Evolutionary conservation across 768 basidiomycete genomes (phyloP), one percentile per base, ranked within the genome.

Genomic region (Crucibulum laeve): DNA sequence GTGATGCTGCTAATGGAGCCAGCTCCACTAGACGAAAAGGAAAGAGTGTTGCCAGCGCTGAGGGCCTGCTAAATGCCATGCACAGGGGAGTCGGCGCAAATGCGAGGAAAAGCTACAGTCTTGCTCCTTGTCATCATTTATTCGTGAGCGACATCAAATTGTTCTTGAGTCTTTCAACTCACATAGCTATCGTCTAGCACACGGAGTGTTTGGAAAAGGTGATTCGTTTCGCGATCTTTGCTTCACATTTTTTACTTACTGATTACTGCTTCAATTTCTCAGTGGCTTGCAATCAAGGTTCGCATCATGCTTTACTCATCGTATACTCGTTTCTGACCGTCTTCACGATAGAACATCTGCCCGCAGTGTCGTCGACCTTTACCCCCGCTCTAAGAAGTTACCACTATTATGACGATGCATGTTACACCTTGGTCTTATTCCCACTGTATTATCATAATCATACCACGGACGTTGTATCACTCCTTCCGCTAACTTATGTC

Each of bases 41-140:
- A 18, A 60, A 55, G 30, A 54, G 49, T 26, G 51, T 58, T 32
- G 57, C 52, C 14, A 52, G 60, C 32, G 55, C 63, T 15, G 60
- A 58, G n/a, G 64, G 72, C 19, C 55, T 82, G 25, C 46, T 74
- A 15, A 66, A 62, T 55, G 70, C 64, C 1, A 64, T 76, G 55
- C 71, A 71, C 33, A 68, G 64, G 49, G 67, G 71, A 13, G 67
- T 74, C 23, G 67, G 63, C 24, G 63, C 69, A 5, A 65, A 66
- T 23, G 71, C 70, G 30, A 71, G 82, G 51, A 82, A 83, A 59
- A 75, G 66, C 43, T 94, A 93, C 52, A 91, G 91, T 56, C 65
- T 92, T 47, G 90, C 91, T 1, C 91, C 91, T 1, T 94, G 91
- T 65, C 80, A 84, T 55, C 91, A 94, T 71, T 55, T 93, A 51